Conservation (phyloP, 768 basidiomycete species). For the Trametes meyenii region DNA sequence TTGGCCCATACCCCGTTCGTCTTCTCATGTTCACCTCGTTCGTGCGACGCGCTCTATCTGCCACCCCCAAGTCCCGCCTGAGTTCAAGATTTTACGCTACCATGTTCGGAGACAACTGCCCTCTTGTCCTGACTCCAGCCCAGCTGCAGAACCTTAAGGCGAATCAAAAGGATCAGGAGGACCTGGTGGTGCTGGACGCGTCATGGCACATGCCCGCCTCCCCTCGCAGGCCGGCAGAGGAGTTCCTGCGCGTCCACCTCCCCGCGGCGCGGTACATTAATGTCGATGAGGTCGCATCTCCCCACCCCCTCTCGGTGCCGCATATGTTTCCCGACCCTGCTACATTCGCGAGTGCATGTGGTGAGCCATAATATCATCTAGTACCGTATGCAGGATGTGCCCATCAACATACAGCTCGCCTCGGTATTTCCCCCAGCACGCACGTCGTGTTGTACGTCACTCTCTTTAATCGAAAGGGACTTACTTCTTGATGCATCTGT, state of each 20-base stretch:
- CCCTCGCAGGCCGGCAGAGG: constrained; percentile 62
- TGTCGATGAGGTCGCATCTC: constrained; percentile 42
- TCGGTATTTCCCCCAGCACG: constrained; percentile 72
- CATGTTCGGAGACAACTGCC: constrained; percentile 39
- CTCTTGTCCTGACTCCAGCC: constrained; percentile 56
- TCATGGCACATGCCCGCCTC: constrained; percentile 96
- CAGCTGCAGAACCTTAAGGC: constrained; percentile 39
- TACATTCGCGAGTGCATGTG: constrained; percentile 77
- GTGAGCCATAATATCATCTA: constrained; percentile 47
- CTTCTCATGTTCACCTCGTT: constrained; percentile 10
- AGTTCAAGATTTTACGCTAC: constrained; percentile 24
- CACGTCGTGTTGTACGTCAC: constrained; percentile 79
- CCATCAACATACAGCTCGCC: constrained; percentile 45
- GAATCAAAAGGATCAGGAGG: neutral
- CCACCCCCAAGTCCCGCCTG: neutral
- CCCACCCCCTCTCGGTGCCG: constrained; percentile 78
- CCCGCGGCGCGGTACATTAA: constrained; percentile 24
- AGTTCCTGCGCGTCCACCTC: constrained; percentile 20
- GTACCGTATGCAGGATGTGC: neutral
- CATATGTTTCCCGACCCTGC: constrained; percentile 90
- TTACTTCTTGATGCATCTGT: constrained; percentile 12
- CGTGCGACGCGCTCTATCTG: neutral
- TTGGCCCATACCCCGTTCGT: neutral
- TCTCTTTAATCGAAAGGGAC: constrained; percentile 4
- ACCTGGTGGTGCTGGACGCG: constrained; percentile 65